A percentile compares a stretch with the other conserved stretches of the same genome.
These are phyloP conservation scores for Fagopyrum homotropicum DNA, from an alignment of 148 eudicot genomes.

Conservation along the genomic window DNA sequence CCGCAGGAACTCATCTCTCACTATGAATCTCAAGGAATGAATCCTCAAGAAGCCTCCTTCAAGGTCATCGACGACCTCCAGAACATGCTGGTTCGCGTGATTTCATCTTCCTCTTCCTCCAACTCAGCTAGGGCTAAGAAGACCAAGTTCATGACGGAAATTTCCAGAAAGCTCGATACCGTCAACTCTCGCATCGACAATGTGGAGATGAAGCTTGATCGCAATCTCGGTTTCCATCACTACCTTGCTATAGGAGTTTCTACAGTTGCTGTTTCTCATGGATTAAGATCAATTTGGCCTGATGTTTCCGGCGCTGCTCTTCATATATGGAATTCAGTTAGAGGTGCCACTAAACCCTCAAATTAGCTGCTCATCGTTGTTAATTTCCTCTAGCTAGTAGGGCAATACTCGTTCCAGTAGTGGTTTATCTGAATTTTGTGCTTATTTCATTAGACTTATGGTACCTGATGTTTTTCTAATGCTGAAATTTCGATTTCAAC, in stretches of 20 bases:
- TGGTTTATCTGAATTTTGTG: neutral
- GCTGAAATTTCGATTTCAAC: neutral
- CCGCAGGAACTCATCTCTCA: constrained; percentile 53
- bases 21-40: constrained; percentile 67
- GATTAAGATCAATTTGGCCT: constrained; percentile 34
- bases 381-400: neutral
- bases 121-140: constrained; percentile 9
- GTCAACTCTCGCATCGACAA: constrained; percentile 39
- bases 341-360: constrained; percentile 15
- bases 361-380: neutral
- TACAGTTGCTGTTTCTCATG: constrained; percentile 32
- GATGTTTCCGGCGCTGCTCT: constrained; percentile 25
- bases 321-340: constrained; percentile 44
- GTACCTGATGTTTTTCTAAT: neutral
- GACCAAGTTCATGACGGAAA: constrained; percentile 21
- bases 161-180: constrained; percentile 47
- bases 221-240: constrained; percentile 55
- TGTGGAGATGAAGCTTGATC: constrained; percentile 60
- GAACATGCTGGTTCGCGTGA: constrained; percentile 34
- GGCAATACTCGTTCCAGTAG: neutral
- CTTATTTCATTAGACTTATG: neutral
- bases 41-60: constrained; percentile 46
- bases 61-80: constrained; percentile 79
- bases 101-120: constrained; percentile 15
- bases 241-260: constrained; percentile 48